These are phyloP conservation scores for Mycena leptocephala DNA, from an alignment of 768 basidiomycete species.

Conservation along the genomic window DNA sequence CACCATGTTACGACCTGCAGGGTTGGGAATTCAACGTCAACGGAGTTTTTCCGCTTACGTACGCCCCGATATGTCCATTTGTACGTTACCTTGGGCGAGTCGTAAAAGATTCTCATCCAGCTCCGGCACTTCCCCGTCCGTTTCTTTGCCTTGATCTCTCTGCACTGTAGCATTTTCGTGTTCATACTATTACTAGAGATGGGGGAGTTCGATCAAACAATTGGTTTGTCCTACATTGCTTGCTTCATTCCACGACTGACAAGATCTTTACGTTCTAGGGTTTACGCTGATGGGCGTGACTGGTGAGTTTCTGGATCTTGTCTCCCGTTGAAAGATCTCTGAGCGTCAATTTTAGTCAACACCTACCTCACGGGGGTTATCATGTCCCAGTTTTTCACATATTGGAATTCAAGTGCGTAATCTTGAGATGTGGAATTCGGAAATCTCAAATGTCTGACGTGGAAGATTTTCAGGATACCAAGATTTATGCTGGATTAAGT, in stretches of 20 bases:
- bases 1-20: too few relatives aligned
- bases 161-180: background rate
- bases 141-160: background rate
- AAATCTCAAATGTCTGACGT: background rate
- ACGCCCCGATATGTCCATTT: too few relatives aligned
- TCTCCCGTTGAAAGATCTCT: background rate
- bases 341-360: background rate
- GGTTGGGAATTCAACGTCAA: too few relatives aligned
- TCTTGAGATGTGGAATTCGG: background rate
- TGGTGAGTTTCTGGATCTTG: background rate
- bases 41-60: too few relatives aligned
- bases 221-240: background rate
- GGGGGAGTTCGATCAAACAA: background rate
- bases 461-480: background rate
- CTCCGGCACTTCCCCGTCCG: background rate
- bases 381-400: constrained; percentile 19
- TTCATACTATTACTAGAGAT: background rate
- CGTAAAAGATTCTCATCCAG: too few relatives aligned
- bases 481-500: background rate
- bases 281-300: background rate
- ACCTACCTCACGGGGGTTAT: background rate
- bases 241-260: background rate
- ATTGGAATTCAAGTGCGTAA: constrained; percentile 19
- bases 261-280: background rate
- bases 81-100: too few relatives aligned